Conservation (phyloP, 2,329 filamentous ascomycete genomes). For the Penicillium janthinellum region DNA sequence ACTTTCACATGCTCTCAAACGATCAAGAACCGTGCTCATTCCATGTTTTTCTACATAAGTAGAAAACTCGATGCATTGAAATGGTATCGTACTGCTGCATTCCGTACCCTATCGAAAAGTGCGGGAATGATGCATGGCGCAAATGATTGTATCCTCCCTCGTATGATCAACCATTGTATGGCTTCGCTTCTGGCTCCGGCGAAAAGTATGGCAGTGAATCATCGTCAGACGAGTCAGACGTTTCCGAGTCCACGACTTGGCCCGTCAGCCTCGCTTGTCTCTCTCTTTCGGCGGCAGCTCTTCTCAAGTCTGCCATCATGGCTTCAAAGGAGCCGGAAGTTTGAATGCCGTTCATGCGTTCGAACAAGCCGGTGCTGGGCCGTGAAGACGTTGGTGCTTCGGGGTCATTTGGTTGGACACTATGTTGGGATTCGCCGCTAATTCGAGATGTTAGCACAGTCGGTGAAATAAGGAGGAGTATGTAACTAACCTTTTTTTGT, state of each 20-base stretch:
- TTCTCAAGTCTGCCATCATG: neutral
- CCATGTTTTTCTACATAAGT: too few relatives aligned
- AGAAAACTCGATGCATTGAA: too few relatives aligned
- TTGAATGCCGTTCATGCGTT: conserved; percentile 5
- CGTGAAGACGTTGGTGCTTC: neutral
- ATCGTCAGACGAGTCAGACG: conserved; percentile 4
- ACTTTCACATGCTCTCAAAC: too few relatives aligned
- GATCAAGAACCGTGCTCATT: too few relatives aligned
- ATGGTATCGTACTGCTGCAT: too few relatives aligned
- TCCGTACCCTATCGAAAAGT: too few relatives aligned
- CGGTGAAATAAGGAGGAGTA: neutral
- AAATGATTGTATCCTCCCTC: neutral
- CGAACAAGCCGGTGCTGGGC: conserved; percentile 1
- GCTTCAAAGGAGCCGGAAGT: conserved; percentile 1
- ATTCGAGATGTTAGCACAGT: neutral
- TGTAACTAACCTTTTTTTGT: neutral
- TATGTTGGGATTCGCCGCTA: neutral
- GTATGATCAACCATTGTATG: neutral
- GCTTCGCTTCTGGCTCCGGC: neutral
- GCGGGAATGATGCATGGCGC: neutral
- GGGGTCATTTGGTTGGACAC: neutral
- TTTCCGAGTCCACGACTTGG: neutral
- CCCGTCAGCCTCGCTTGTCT: neutral
- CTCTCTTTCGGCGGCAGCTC: neutral
- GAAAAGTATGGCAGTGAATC: neutral